These are phyloP conservation scores for Trametes polyzona DNA, from an alignment of 1,284 basidiomycete genomes.

Conservation along the genomic window DNA sequence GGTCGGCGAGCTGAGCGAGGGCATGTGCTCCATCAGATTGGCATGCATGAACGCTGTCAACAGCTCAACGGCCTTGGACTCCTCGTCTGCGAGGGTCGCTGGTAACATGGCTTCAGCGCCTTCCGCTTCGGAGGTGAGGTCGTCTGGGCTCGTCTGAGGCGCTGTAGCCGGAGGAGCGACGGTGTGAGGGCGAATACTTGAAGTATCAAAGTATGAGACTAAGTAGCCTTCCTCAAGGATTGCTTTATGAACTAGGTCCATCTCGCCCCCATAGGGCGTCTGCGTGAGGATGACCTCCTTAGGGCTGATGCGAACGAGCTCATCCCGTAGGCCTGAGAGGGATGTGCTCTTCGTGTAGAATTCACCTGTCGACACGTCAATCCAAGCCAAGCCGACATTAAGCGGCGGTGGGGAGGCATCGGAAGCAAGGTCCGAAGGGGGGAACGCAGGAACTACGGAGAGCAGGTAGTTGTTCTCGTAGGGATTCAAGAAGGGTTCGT, in stretches of 20 bases:
- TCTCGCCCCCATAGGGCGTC: constrained; percentile 40
- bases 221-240: constrained; percentile 57
- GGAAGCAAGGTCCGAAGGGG: neutral
- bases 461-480: constrained; percentile 90
- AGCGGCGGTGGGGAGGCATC: neutral
- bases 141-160: constrained; percentile 15
- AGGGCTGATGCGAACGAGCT: constrained; percentile 83
- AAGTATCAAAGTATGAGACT: constrained; percentile 47
- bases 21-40: constrained; percentile 83
- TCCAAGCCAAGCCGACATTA: constrained; percentile 77
- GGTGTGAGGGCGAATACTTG: constrained; percentile 6
- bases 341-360: constrained; percentile 78
- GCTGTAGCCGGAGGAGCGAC: neutral
- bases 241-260: constrained; percentile 50
- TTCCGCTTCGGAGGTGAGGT: constrained; percentile 11
- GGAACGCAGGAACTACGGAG: constrained; percentile 51
- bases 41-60: constrained; percentile 72
- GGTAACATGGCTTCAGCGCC: constrained; percentile 7
- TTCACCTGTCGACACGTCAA: constrained; percentile 94
- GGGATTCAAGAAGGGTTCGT: constrained; percentile 84
- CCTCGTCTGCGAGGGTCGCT: constrained; percentile 34
- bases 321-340: constrained; percentile 70
- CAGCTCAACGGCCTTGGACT: constrained; percentile 65
- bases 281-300: constrained; percentile 79
- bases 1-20: constrained; percentile 60